phyloP scores from a whole-genome alignment of 371 early-diverging fungal species.

The Mucor ambiguus region DNA sequence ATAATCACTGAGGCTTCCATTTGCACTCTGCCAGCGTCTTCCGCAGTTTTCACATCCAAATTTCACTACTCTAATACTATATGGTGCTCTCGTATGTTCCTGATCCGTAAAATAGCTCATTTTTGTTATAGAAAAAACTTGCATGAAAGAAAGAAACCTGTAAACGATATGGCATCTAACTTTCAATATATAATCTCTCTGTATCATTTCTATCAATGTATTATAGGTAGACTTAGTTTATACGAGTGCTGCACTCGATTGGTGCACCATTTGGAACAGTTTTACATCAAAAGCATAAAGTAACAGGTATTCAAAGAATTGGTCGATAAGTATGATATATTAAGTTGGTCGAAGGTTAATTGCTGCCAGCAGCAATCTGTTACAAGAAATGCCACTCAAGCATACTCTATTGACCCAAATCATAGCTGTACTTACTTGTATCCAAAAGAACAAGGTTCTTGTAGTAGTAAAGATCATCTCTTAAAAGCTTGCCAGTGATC shows the following conservation, averaged over 20 bases:
- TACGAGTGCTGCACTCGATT: too few species aligned
- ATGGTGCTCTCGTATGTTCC: background rate
- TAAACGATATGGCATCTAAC: background rate
- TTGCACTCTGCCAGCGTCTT: conserved; percentile 7
- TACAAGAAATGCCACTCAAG: background rate
- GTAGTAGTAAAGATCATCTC: background rate
- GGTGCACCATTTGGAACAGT: too few species aligned
- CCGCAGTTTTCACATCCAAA: conserved; percentile 7
- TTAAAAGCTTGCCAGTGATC: background rate
- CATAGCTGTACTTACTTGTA: background rate
- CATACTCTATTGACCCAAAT: background rate
- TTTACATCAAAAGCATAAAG: too few species aligned
- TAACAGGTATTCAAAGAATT: too few species aligned
- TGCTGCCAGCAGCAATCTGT: background rate
- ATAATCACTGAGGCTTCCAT: background rate
- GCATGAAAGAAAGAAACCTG: background rate
- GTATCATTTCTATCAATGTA: background rate
- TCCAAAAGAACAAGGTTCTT: background rate
- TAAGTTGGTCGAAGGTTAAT: too few species aligned
- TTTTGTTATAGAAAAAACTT: background rate
- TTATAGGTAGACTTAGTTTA: too few species aligned
- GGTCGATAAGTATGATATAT: too few species aligned
- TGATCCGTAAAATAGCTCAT: background rate
- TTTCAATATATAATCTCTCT: background rate
- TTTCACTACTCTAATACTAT: background rate